A percentile compares a stretch with the other conserved stretches of the same genome.
Conservation (phyloP, 2,329 filamentous ascomycete species). For the Polytolypa hystricis region DNA sequence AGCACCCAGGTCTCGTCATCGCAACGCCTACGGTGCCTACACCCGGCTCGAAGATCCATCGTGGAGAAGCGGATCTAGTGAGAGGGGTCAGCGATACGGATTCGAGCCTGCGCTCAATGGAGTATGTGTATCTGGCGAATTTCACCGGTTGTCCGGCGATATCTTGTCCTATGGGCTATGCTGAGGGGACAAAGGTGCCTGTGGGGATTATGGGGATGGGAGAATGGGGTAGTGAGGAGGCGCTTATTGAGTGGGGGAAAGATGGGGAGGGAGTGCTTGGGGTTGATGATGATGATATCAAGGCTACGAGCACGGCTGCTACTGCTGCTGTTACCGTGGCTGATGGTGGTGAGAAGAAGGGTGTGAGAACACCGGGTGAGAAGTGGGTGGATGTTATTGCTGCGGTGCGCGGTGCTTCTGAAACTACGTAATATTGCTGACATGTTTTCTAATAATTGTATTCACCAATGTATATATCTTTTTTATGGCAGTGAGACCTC, state of each 20-base stretch:
- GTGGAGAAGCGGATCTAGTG: slow-evolving; percentile 49
- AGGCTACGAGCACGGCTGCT: neutral
- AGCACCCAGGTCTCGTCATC: slow-evolving; percentile 64
- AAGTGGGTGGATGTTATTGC: slow-evolving; percentile 30
- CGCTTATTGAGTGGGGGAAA: slow-evolving; percentile 41
- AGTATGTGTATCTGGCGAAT: slow-evolving; percentile 78
- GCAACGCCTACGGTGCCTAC: slow-evolving; percentile 68
- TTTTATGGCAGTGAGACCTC: no score
- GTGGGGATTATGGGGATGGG: slow-evolving; percentile 45
- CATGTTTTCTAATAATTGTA: no score
- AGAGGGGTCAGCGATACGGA: slow-evolving; percentile 64
- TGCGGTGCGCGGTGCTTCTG: slow-evolving; percentile 13
- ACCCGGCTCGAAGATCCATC: slow-evolving; percentile 58
- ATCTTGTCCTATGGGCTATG: slow-evolving; percentile 64
- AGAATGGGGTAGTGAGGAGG: slow-evolving; percentile 45
- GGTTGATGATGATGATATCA: slow-evolving; percentile 12
- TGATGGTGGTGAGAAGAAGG: slow-evolving; percentile 11
- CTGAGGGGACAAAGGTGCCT: slow-evolving; percentile 34
- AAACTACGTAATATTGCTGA: no score
- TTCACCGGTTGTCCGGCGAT: slow-evolving; percentile 68
- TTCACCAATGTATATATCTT: no score
- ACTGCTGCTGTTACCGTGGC: slow-evolving; percentile 4
- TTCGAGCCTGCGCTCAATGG: slow-evolving; percentile 63
- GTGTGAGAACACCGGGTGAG: slow-evolving; percentile 20
- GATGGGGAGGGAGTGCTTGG: slow-evolving; percentile 41